These are phyloP conservation scores for Ustanciosporium gigantosporum DNA, from an alignment of 1,284 basidiomycete genomes.

Conservation along the genomic window DNA sequence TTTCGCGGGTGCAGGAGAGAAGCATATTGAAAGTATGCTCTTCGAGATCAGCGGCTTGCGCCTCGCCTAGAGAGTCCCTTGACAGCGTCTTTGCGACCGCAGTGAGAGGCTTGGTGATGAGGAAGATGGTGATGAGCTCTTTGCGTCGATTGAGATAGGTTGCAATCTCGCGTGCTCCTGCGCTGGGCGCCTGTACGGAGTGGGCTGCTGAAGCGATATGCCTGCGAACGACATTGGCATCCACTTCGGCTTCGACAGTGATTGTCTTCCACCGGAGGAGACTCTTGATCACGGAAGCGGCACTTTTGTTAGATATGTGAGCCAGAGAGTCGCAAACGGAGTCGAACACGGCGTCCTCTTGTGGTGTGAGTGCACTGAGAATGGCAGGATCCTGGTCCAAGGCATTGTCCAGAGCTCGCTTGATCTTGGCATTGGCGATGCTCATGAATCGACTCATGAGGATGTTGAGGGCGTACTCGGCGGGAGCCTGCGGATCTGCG, in stretches of 20 bases:
- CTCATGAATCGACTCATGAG: constrained; percentile 51
- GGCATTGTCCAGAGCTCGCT: constrained; percentile 31
- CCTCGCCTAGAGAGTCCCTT: constrained; percentile 20
- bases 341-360: constrained; percentile 77
- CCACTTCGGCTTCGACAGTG: constrained; percentile 24
- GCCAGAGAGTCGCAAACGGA: constrained; percentile 78
- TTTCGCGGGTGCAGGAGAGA: constrained; percentile 45
- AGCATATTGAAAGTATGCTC: constrained; percentile 50
- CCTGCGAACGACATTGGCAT: constrained; percentile 27
- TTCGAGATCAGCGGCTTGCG: constrained; percentile 36
- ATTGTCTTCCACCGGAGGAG: constrained; percentile 78
- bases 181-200: not conserved
- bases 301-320: constrained; percentile 80
- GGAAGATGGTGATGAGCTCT: constrained; percentile 39
- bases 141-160: constrained; percentile 38
- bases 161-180: constrained; percentile 30
- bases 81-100: constrained; percentile 31
- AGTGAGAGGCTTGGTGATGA: constrained; percentile 30
- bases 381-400: constrained; percentile 36
- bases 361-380: constrained; percentile 67
- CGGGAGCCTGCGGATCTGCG: constrained; percentile 36
- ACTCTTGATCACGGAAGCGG: constrained; percentile 82
- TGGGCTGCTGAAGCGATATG: constrained; percentile 19
- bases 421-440: constrained; percentile 35
- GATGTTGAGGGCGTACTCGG: constrained; percentile 55